Percentiles rank a stretch among this genome's conserved stretches.
phyloP scores from a whole-genome alignment of 192 early-diverging fungal genomes.

The Mortierella hygrophila region DNA sequence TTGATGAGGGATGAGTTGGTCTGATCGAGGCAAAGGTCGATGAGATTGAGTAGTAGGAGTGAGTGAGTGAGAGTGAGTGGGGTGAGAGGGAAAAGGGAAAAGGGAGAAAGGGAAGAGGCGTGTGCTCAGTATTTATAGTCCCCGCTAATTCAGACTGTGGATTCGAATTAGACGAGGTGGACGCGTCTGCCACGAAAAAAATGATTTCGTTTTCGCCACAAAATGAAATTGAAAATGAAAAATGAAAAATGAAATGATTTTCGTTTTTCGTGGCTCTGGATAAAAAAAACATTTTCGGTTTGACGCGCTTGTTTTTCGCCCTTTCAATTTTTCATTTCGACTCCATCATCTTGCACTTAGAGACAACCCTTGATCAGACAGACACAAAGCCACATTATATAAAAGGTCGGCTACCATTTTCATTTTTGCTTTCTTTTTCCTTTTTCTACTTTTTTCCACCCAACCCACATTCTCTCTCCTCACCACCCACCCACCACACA shows the following conservation, averaged over 20 bases:
- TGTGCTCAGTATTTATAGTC: conserved; percentile 17
- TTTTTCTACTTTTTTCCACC: conserved; percentile 7
- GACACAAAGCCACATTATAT: not conserved
- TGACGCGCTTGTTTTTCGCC: not conserved
- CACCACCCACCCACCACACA: not conserved
- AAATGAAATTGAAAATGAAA: not conserved
- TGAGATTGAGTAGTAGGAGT: conserved; percentile 1
- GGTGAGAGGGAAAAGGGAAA: not conserved
- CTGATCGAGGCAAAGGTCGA: not conserved
- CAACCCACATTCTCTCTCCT: not conserved
- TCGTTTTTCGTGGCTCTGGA: not conserved
- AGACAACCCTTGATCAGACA: not conserved
- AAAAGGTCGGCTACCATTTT: not conserved
- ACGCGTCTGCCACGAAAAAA: not conserved
- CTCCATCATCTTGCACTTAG: not conserved
- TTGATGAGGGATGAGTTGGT: conserved; percentile 2
- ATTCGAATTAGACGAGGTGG: conserved; percentile 13
- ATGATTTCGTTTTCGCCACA: not conserved
- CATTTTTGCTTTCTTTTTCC: not conserved
- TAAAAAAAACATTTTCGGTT: too few species aligned
- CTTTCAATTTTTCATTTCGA: not conserved
- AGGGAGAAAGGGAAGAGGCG: not conserved
- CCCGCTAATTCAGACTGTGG: not conserved
- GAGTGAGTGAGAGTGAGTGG: not conserved
- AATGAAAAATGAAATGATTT: not conserved